Conservation (phyloP, 352 stramenopile genomes). For the Globisporangium spinosum region DNA sequence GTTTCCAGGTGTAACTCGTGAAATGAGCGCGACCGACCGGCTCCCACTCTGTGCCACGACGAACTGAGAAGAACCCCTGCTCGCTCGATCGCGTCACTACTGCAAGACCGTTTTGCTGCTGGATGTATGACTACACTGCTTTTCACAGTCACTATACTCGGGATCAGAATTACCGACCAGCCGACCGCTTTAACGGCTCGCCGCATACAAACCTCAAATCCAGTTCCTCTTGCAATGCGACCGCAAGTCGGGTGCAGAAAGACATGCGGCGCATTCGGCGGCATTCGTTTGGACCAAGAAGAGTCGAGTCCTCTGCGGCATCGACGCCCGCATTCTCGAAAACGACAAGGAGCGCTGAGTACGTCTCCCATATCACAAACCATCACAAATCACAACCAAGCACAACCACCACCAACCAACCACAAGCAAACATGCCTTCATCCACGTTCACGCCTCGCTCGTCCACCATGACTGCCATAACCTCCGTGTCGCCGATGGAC, state of each 20-base stretch:
- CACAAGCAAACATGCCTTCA: neutral
- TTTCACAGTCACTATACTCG: neutral
- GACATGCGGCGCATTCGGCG: neutral
- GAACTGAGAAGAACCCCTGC: constrained; percentile 2
- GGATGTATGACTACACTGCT: neutral
- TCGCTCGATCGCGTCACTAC: neutral
- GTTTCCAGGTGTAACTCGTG: neutral
- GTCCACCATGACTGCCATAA: neutral
- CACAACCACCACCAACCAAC: neutral
- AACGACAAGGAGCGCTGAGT: neutral
- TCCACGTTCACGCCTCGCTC: constrained; percentile 1
- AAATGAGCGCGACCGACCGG: neutral
- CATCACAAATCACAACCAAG: neutral
- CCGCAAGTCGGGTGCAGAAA: neutral
- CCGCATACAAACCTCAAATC: neutral
- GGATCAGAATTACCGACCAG: neutral
- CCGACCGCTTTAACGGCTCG: neutral
- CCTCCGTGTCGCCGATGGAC: constrained; percentile 15
- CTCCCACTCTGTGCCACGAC: neutral
- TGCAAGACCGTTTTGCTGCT: neutral
- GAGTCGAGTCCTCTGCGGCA: neutral
- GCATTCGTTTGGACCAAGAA: neutral
- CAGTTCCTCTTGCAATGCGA: neutral
- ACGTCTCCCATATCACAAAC: neutral
- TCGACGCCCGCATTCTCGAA: neutral